A percentile compares a stretch with the other conserved stretches of the same genome.
phyloP scores from a whole-genome alignment of 352 stramenopile genomes.

The Phytophthora fragariaefolia region DNA sequence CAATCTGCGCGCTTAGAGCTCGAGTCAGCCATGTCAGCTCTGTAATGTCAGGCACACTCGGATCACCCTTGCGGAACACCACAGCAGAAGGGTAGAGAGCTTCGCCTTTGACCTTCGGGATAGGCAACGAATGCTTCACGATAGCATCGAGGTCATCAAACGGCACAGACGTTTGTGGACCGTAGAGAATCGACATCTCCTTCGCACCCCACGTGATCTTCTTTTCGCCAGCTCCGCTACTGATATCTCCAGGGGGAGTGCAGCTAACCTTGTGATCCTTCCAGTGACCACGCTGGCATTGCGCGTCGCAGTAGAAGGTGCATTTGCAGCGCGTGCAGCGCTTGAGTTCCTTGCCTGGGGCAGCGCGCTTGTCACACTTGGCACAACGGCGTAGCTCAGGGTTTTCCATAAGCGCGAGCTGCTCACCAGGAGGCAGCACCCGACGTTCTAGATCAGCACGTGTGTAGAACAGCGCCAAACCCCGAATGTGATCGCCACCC shows the following conservation, averaged over 20 bases:
- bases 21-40: slow-evolving; percentile 82
- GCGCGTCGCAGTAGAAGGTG: slow-evolving; percentile 81
- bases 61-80: slow-evolving; percentile 77
- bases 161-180: slow-evolving; percentile 66
- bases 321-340: slow-evolving; percentile 87
- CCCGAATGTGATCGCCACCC: slow-evolving; percentile 66
- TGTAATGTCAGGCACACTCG: slow-evolving; percentile 59
- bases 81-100: slow-evolving; percentile 74
- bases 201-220: slow-evolving; percentile 83
- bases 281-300: slow-evolving; percentile 81
- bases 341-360: slow-evolving; percentile 63
- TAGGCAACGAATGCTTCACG: slow-evolving; percentile 55
- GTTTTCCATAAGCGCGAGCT: slow-evolving; percentile 78
- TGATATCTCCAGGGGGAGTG: slow-evolving; percentile 42
- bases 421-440: slow-evolving; percentile 68
- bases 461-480: slow-evolving; percentile 83
- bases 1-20: slow-evolving; percentile 64
- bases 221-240: slow-evolving; percentile 34
- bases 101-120: slow-evolving; percentile 55
- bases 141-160: slow-evolving; percentile 85
- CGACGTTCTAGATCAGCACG: slow-evolving; percentile 76
- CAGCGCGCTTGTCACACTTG: slow-evolving; percentile 81
- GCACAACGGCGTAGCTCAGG: slow-evolving; percentile 72
- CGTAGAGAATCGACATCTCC: slow-evolving; percentile 86
- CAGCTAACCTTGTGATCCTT: slow-evolving; percentile 88